Conservation (phyloP, 495 filamentous ascomycete species). For the Penicillium egyptiacum region DNA sequence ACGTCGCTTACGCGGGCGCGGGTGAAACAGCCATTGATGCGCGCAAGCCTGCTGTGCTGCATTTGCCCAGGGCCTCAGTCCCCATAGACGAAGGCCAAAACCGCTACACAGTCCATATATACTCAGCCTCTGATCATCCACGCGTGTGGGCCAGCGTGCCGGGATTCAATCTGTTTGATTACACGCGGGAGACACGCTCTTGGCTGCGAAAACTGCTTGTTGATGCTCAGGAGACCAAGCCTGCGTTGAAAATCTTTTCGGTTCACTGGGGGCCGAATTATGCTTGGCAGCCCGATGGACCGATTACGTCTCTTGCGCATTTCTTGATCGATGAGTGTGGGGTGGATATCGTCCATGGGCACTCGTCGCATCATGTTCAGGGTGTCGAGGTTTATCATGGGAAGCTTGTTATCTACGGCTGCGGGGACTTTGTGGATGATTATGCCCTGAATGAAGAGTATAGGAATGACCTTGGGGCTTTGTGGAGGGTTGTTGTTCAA, state of each 20-base stretch:
- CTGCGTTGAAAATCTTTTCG: slow-evolving; percentile 40
- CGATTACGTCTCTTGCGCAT: slow-evolving; percentile 36
- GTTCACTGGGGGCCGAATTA: slow-evolving; percentile 49
- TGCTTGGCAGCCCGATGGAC: slow-evolving; percentile 29
- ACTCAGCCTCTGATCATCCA: slow-evolving; percentile 33
- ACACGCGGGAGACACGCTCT: slow-evolving; percentile 21
- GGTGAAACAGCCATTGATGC: slow-evolving; percentile 34
- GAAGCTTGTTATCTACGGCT: slow-evolving; percentile 44
- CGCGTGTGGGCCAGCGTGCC: slow-evolving; percentile 23
- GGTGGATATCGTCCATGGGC: slow-evolving; percentile 46
- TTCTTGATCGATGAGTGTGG: slow-evolving; percentile 47
- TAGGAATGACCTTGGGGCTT: slow-evolving; percentile 42
- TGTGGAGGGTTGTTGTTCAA: slow-evolving; percentile 40
- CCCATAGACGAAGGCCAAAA: not conserved
- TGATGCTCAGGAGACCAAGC: not conserved
- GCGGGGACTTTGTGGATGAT: slow-evolving; percentile 49
- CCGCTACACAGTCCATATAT: slow-evolving; percentile 23
- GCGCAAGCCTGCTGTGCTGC: slow-evolving; percentile 28
- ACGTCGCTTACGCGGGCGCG: slow-evolving; percentile 28
- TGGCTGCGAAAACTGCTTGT: slow-evolving; percentile 25
- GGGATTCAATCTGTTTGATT: slow-evolving; percentile 38
- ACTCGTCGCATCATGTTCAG: slow-evolving; percentile 47
- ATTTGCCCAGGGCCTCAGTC: not conserved
- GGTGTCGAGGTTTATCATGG: slow-evolving; percentile 41
- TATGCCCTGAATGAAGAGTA: slow-evolving; percentile 35